Conservation (phyloP, 2,329 filamentous ascomycete genomes). For the Pseudogymnoascus sp. region DNA sequence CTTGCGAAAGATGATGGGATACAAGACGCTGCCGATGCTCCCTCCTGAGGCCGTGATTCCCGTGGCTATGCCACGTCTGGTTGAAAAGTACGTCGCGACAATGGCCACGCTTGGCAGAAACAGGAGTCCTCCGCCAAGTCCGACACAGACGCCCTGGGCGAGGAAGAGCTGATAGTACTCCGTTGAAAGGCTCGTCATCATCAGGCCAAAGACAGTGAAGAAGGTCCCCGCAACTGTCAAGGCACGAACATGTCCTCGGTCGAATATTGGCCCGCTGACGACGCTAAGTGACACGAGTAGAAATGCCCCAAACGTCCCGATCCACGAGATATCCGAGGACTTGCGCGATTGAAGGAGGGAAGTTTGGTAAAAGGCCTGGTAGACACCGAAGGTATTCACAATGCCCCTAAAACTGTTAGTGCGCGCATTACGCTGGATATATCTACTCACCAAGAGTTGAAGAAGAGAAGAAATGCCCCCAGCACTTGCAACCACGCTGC, state of each 20-base stretch:
- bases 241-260: conserved; percentile 51
- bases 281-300: conserved; percentile 47
- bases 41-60: conserved; percentile 42
- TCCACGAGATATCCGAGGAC: conserved; percentile 51
- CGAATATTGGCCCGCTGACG: conserved; percentile 53
- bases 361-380: conserved; percentile 50
- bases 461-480: conserved; percentile 38
- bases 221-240: conserved; percentile 45
- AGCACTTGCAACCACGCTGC: conserved; percentile 50
- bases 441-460: conserved; percentile 19
- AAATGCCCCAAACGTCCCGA: conserved; percentile 48
- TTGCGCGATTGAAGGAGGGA: conserved; percentile 41
- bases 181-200: conserved; percentile 49
- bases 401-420: conserved; percentile 37
- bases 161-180: conserved; percentile 47
- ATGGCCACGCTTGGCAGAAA: conserved; percentile 36
- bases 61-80: conserved; percentile 38
- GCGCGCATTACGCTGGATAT: neutral
- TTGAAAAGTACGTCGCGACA: conserved; percentile 41
- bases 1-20: conserved; percentile 52
- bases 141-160: conserved; percentile 38
- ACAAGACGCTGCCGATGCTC: conserved; percentile 46
- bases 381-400: conserved; percentile 45
- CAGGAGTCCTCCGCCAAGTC: conserved; percentile 37
- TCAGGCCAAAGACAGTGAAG: conserved; percentile 51